Percentiles rank a stretch among this genome's conserved stretches.
Conservation (phyloP, 805 yeast genomes). For the Lipomyces spencermartinsiae region DNA sequence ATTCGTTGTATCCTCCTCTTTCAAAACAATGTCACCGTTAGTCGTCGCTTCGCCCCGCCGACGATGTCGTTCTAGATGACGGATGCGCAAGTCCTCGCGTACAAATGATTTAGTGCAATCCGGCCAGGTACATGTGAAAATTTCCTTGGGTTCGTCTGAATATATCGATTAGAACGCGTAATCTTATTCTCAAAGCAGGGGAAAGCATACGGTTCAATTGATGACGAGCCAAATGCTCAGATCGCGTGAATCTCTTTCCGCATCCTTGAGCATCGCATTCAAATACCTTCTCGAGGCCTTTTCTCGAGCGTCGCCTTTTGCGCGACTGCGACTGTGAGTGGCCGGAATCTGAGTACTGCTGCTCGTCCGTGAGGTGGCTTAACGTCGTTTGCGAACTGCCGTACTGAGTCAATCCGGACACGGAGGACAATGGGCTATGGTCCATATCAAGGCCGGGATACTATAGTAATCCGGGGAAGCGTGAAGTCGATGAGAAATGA, state of each 20-base stretch:
- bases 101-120: constrained; percentile 47
- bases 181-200: neutral
- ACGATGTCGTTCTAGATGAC: constrained; percentile 47
- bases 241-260: constrained; percentile 40
- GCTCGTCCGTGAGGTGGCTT: neutral
- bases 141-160: constrained; percentile 46
- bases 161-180: neutral
- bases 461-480: neutral
- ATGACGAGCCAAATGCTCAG: constrained; percentile 43
- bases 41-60: constrained; percentile 20
- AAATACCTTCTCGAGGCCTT: constrained; percentile 43
- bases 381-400: neutral
- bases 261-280: constrained; percentile 42
- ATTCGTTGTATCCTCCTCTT: neutral
- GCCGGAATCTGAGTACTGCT: neutral
- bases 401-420: neutral
- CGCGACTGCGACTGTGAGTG: neutral
- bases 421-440: neutral
- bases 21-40: constrained; percentile 8
- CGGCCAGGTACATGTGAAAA: constrained; percentile 46
- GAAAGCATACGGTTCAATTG: constrained; percentile 41
- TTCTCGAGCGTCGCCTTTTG: constrained; percentile 40
- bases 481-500: neutral
- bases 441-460: neutral
- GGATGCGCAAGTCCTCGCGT: constrained; percentile 45